Percentiles rank a stretch among this genome's conserved stretches.
Evolutionary conservation across 176 grass and related monocot genomes (phyloP).

Genomic region (Aegilops tauschii): DNA sequence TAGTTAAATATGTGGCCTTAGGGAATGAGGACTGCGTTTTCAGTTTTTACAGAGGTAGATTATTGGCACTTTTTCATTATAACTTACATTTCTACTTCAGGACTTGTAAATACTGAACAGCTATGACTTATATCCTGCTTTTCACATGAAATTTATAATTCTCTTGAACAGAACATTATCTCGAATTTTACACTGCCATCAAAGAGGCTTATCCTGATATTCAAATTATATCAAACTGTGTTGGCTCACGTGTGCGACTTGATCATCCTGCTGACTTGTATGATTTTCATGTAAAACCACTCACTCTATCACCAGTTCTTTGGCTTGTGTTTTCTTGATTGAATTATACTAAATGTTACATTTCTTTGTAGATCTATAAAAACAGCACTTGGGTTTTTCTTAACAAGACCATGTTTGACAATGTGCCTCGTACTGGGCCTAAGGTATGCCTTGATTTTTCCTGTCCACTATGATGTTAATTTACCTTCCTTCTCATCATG

Average conservation of each 20-base stretch:
- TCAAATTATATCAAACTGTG: constrained; percentile 73
- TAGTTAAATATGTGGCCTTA: constrained; percentile 77
- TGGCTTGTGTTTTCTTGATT: not conserved
- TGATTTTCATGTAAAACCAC: constrained; percentile 61
- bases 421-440: constrained; percentile 44
- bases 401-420: constrained; percentile 32
- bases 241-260: constrained; percentile 41
- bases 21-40: constrained; percentile 75
- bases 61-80: not conserved
- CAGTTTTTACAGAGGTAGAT: constrained; percentile 45
- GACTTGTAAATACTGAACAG: not conserved
- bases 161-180: constrained; percentile 50
- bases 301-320: not conserved
- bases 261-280: constrained; percentile 74
- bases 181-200: constrained; percentile 64
- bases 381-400: not conserved
- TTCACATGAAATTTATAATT: not conserved
- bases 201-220: constrained; percentile 60
- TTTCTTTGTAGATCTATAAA: not conserved
- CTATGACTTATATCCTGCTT: not conserved
- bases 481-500: not conserved
- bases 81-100: not conserved
- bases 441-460: constrained; percentile 43
- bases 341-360: not conserved
- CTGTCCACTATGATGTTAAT: not conserved